Evolutionary conservation across 345 rosid genomes (phyloP), one percentile per base, ranked within the genome.

Genomic region (Eutrema heterophyllum): DNA sequence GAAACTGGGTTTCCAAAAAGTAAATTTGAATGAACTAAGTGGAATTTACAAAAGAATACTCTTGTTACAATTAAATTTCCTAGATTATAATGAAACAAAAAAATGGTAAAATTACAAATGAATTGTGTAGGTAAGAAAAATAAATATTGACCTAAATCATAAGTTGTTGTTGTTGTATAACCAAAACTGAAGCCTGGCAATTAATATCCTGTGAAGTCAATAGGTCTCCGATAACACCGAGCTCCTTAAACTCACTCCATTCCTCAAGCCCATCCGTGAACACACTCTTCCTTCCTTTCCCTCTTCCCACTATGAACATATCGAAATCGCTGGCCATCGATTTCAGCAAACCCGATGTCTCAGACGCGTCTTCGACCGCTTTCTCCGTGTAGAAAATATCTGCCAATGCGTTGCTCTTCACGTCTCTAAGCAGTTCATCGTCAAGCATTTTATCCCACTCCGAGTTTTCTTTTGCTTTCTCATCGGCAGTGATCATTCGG

Each of bases 291-390:
- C 67, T 79, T 16, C 67, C 79, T 29, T 57, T 55, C 1, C 75
- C 68, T 79, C 79, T 74, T 39, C 82, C 82, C 14, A 79, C 82
- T 4, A 78, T 30, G n/a, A 81, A 70, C 79, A 78, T 35, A 46
- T 81, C 82, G 21, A 64, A 81, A 30, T 71, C 77, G 7, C 16
- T 53, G 5, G 54, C 77, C 33, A 73, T 4, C 30, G 71, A 13
- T 15, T 48, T 69, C 24, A 81, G 10, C 6, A 74, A 9, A 60
- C 41, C 26, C 0, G 82, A 26, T n/a, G 81, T 81, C 59, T 81
- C 75, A 6, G 77, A 5, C 6, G 77, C 81, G 21, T 81, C 84
- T 64, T 51, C 32, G 1, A 72, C 48, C 1, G 64, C 57, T 24
- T 50, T 12, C 21, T 78, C 84, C 0, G 63, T 16, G 13, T 75